Evolutionary conservation across 2,329 filamentous ascomycete genomes (phyloP).

Genomic region (Xylariaceae sp.): DNA sequence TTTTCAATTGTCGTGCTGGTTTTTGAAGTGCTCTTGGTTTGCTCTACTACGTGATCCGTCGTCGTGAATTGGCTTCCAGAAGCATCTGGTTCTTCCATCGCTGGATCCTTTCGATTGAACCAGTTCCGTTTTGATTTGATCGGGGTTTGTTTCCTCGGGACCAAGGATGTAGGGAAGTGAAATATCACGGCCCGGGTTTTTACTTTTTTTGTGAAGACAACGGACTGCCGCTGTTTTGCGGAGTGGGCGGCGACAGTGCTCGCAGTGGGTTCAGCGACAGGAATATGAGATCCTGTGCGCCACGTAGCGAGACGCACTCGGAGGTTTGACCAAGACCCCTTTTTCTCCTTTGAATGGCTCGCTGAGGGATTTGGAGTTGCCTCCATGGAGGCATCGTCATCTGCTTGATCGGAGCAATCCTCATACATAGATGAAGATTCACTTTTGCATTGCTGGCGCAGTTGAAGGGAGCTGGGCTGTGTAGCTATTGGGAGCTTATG

Average conservation of each 20-base stretch:
- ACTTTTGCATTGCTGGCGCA: constrained; percentile 9
- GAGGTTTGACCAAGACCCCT: constrained; percentile 17
- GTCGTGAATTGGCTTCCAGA: background rate
- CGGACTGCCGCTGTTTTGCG: background rate
- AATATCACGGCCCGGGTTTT: background rate
- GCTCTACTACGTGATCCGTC: constrained; percentile 6
- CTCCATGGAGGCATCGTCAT: background rate
- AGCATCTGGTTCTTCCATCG: background rate
- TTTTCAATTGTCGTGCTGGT: background rate
- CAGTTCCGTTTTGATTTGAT: background rate
- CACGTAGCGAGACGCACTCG: constrained; percentile 7
- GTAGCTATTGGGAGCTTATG: constrained; percentile 17
- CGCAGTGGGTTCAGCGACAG: background rate
- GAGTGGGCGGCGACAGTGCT: background rate
- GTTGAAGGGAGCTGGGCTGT: constrained; percentile 15
- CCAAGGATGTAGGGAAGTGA: background rate
- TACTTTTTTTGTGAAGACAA: background rate
- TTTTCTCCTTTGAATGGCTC: constrained; percentile 9
- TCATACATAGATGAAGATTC: background rate
- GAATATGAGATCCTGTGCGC: background rate
- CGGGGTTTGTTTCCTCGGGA: background rate
- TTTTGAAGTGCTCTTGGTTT: background rate
- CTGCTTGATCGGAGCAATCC: background rate
- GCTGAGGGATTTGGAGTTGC: background rate
- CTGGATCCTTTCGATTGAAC: background rate